phyloP scores from a whole-genome alignment of 192 early-diverging fungal species.

The Phlyctochytrium arcticum region DNA sequence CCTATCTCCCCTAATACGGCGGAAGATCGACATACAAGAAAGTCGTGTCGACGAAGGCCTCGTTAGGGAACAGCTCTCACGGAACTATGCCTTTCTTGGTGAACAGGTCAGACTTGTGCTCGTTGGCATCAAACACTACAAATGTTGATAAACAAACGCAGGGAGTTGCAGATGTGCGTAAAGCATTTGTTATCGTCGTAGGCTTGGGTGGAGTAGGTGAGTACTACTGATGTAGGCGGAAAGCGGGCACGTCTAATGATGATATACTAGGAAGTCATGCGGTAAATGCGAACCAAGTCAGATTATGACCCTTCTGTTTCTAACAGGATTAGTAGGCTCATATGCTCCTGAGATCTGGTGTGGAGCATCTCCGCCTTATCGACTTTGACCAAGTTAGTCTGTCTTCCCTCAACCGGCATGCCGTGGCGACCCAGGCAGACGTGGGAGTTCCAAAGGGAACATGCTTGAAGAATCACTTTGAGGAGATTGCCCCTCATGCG shows the following conservation, averaged over 20 bases:
- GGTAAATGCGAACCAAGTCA: too few relatives aligned
- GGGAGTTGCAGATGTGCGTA: conserved; percentile 65
- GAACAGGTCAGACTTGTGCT: conserved; percentile 43
- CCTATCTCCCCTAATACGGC: not conserved
- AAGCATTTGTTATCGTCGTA: conserved; percentile 89
- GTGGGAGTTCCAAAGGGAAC: conserved; percentile 85
- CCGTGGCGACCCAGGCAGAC: conserved; percentile 83
- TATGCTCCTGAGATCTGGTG: conserved; percentile 88
- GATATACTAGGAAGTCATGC: conserved; percentile 32
- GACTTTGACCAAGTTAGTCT: conserved; percentile 98
- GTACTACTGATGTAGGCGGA: not conserved
- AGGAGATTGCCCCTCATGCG: conserved; percentile 72
- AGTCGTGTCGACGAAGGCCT: conserved; percentile 54
- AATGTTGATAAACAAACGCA: conserved; percentile 20
- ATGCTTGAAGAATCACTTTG: conserved; percentile 69
- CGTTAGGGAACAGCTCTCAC: conserved; percentile 77
- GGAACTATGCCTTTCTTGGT: conserved; percentile 87
- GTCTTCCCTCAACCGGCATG: conserved; percentile 90
- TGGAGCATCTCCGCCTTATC: conserved; percentile 78
- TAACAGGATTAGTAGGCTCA: conserved; percentile 68
- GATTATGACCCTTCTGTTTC: conserved; percentile 4
- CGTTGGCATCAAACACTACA: conserved; percentile 5
- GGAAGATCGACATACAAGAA: not conserved
- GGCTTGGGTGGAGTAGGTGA: conserved; percentile 94
- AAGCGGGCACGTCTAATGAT: not conserved